Percentiles rank a stretch among this genome's conserved stretches.
phyloP scores from a whole-genome alignment of 495 filamentous ascomycete genomes.

The Penicillium paradoxum region DNA sequence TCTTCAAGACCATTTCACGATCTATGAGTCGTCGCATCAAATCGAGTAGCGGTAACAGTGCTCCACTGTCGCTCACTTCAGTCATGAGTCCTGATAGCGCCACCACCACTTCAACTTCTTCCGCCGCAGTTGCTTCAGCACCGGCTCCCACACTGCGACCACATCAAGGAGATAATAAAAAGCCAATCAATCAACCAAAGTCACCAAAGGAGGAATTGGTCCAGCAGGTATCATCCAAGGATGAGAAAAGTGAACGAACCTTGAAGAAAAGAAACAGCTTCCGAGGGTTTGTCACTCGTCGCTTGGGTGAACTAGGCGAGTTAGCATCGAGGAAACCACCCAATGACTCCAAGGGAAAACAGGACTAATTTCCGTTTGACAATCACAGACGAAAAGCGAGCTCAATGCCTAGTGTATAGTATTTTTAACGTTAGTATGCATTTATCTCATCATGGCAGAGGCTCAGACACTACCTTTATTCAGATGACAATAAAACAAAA shows the following conservation, averaged over 20 bases:
- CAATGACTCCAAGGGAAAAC: neutral
- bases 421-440: neutral
- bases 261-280: constrained; percentile 16
- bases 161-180: neutral
- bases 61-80: constrained; percentile 21
- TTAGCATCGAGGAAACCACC: neutral
- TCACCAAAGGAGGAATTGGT: neutral
- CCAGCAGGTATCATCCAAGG: constrained; percentile 1
- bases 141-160: neutral
- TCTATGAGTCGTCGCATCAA: constrained; percentile 35
- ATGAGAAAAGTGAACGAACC: neutral
- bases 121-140: constrained; percentile 1
- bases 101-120: constrained; percentile 5
- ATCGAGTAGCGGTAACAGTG: constrained; percentile 26
- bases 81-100: neutral
- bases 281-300: constrained; percentile 21
- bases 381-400: neutral
- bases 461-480: neutral
- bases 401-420: neutral
- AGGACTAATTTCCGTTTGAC: neutral
- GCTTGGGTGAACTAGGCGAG: constrained; percentile 4
- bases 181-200: neutral
- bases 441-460: no score
- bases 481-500: neutral
- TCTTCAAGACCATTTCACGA: constrained; percentile 34